These are phyloP conservation scores for Monilinia fructigena DNA, from an alignment of 2,329 filamentous ascomycete species.

Conservation along the genomic window DNA sequence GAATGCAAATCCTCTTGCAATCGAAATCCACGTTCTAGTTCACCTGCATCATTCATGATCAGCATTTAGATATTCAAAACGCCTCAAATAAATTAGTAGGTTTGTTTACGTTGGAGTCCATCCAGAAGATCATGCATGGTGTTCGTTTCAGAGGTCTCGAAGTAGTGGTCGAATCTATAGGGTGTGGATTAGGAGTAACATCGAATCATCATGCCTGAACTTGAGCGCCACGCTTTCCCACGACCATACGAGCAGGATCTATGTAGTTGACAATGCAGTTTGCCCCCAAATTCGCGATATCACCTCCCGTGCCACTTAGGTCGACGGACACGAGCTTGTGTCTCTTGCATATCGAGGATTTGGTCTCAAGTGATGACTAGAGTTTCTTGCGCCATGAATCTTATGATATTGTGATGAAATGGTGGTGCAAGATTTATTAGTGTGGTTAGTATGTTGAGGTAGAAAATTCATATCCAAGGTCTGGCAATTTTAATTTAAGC, in stretches of 20 bases:
- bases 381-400: background rate
- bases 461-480: no score
- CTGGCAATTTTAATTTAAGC: no score
- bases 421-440: background rate
- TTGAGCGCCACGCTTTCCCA: background rate
- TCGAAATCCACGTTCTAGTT: background rate
- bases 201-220: rapidly evolving
- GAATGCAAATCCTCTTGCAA: background rate
- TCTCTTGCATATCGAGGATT: background rate
- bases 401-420: background rate
- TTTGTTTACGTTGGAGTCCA: background rate
- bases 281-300: background rate
- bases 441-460: no score
- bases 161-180: conserved; percentile 5
- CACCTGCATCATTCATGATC: background rate
- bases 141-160: background rate
- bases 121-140: background rate
- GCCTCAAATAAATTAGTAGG: no score
- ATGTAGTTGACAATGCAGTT: background rate
- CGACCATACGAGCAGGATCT: background rate
- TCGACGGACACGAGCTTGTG: background rate
- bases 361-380: background rate
- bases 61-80: background rate
- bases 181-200: no score
- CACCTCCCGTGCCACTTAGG: background rate